Base-by-base conservation (phyloP, 345 rosid genomes). In the Sapria himalayana region DNA sequence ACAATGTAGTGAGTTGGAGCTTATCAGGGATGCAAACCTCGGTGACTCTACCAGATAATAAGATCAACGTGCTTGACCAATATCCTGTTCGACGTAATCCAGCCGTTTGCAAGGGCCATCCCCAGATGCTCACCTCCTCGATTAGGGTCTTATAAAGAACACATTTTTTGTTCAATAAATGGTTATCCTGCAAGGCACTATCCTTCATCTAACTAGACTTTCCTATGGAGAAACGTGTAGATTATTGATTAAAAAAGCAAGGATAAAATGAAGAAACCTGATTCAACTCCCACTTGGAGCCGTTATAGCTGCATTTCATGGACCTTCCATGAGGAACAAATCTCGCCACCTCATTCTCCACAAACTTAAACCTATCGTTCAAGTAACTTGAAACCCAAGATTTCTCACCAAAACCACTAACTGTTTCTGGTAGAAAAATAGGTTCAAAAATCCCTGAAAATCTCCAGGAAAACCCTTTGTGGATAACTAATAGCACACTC, bases 101-200 rank as follows among this genome's bases (percentile, higher is more conserved):
- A 0, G 84, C 76, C 0, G 86, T 74, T 32, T 77, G 98, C 56
- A 89, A 51, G 45, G 98, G 95, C 98, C 98, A 89, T 16, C 92
- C 95, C 98, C 98, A 79, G 29, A 82, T 55, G 56, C 70, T 71
- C 20, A 89, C 84, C 46, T 82, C 95, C 63, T 82, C 98, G 7
- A 37, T 36, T n/a, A 48, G 35, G 1, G 98, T 82, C 49, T 72
- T 79, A 37, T 70, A 79, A 57, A 89, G 37, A 3, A 64, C 43
- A 50, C 98, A 89, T 39, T 59, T 58, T 3, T 86, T 82, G 40
- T 51, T 57, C 69, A 77, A 59, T 17, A 71, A 55, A 27, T 56
- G 22, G 49, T 74, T 80, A 62, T 65, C 73, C 92, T 79, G 37
- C 44, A 39, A 22, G 18, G 11, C 39, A 29, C n/a, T 8, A 14